Base-by-base conservation (phyloP, 768 basidiomycete genomes). In the Agrocybe pediades region DNA sequence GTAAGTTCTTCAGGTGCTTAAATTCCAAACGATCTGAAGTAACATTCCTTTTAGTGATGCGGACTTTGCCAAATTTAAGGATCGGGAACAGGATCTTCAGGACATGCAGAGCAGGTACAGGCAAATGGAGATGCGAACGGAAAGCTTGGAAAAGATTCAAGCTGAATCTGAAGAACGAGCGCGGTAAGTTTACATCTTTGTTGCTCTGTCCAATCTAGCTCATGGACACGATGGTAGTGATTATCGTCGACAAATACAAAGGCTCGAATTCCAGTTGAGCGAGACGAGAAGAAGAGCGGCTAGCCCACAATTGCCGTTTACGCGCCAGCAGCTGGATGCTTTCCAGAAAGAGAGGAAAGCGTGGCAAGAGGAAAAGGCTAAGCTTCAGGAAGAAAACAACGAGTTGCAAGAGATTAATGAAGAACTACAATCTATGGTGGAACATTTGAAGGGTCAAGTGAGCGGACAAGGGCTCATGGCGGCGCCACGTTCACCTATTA, bases 11-110 rank as follows among this genome's bases (percentile, higher is more conserved):
- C 2, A 23, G 6, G 27, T 11, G 15, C 45, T 52, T 36, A 6
- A 17, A 1, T 27, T 21, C 21, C 26, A 33, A 15, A 46, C 7
- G 40, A 46, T 55, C n/a, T 49, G n/a, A n/a, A 44, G 29, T 41
- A 43, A 29, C 6, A 8, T 16, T 9, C 0, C 11, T 11, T 27
- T 23, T 55, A 93, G 91, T 88, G 88, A 91, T 55, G 74, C 74
- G 20, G 90, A 92, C 62, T 89, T 90, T 57, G 74, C 78, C 50
- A 86, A 77, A 59, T 87, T 87, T 56, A 88, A 86, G 53, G 80
- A 82, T 42, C 80, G 84, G 36, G 83, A 77, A 29, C 80, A 84
- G 39, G 75, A 85, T 51, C 76, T 90, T 15, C 73, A 79, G 36
- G 60, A 71, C 2, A 76, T 90, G 71, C 77, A 77, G 45, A 80